Evolutionary conservation across 2,329 filamentous ascomycete species (phyloP), one percentile per base, ranked within the genome.

Genomic region (Aspergillus quadrilineatus): DNA sequence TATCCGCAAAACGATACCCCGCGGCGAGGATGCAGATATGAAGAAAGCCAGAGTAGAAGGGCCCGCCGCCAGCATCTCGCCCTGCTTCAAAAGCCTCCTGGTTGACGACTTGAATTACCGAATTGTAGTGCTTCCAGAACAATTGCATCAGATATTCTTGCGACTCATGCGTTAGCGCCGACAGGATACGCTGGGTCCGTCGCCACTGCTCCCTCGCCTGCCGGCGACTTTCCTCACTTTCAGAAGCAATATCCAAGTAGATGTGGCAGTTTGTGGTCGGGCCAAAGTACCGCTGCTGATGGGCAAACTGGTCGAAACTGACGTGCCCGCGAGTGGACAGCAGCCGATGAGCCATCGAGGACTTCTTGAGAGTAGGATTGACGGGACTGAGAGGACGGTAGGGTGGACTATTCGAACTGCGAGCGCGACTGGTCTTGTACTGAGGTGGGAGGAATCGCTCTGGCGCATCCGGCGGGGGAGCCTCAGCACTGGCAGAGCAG

Each of bases 231-330:
- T 48, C 45, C 15, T 48, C 45, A 9, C 14, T 29, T 15, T 48
- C 45, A 5, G 45, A 37, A 8, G 45, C 30, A 1, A 36, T 10
- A 10, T 34, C 45, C 45, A 48, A 15, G 45, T 48, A 48, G 15
- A 48, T 48, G 30, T 48, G 45, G 15, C 45, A 48, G 45, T 48
- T 48, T 15, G 45, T 48, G n/a, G 45, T 48, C 15, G 48, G 48
- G 28, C 37, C 28, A 51, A 43, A 51, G 26, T 51, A 41, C n/a
- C 37, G 37, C 15, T 51, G 37, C 22, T 29, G 45, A 10, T 30
- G 30, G 4, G 45, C 45, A 30, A 48, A 15, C 30, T 48, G 32
- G 45, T 48, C 45, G 32, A 48, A 48, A 17, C 45, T 48, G 45
- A 48, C 32, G 30, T 48, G 32, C 4, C 45, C 45, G 1, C 32